Evolutionary conservation across 2,329 filamentous ascomycete species (phyloP), one percentile per base, ranked within the genome.

Genomic region (Lasiodiplodia gonubiensis): DNA sequence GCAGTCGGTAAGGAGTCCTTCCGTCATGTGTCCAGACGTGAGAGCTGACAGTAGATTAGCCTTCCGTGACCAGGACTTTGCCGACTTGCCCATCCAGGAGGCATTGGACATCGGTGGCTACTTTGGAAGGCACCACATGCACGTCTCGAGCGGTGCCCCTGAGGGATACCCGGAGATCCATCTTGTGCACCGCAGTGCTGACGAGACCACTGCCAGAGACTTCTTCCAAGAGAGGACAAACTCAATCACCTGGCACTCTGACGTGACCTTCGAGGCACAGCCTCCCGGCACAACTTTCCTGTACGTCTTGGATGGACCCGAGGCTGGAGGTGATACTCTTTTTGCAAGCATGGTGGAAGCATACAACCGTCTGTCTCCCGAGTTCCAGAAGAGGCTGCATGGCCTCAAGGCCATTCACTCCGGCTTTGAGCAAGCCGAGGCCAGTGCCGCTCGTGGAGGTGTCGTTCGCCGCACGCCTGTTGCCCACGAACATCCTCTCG

Each of bases 221-320:
- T 91, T 90, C 78, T 89, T 93, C 71, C 80, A 85, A 66, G 86
- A 87, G 55, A 86, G 91, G 25, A 94, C 91, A 3, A 94, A 90
- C 79, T 92, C 90, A 0, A 89, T 96, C 1, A 92, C 92, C 8
- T 97, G 93, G 93, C 93, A 97, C 80, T 92, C 89, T 0, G 93
- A 97, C 72, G 90, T 97, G 1, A 92, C 91, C 0, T 97, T 96
- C 76, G 94, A 97, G 81, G 82, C 87, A 71, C 93, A 97, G 80
- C 93, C 94, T 1, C 93, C 94, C 0, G 92, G 93, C 35, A 97
- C 93, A 0, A 97, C 94, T 0, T 96, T 97, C 80, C 80, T 97
- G 42, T 97, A 96, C 76, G 85, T 93, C 60, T 86, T 97, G n/a
- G 93, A 97, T 75, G 89, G 87, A 53, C 93, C 93, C 1, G 84